Evolutionary conservation across 495 filamentous ascomycete species (phyloP), one percentile per base, ranked within the genome.

Genomic region (Aspergillus wentii): DNA sequence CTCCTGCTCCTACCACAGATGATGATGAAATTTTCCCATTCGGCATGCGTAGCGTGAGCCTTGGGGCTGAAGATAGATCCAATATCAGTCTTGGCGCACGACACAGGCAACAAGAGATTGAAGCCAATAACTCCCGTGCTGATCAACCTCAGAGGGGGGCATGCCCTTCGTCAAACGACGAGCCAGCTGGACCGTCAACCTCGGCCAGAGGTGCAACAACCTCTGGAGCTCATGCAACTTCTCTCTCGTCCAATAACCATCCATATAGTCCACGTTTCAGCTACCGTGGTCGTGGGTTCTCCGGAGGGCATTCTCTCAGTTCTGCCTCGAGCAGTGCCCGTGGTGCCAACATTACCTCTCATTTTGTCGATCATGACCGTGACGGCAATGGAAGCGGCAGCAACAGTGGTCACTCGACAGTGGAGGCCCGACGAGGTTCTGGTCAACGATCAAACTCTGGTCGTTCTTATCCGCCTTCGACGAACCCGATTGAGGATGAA

Each of bases 41-140:
- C 43, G 80, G 74, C 4, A 76, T 85, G 58, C 82, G 86, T 14
- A 88, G 86, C 49, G 70, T 88, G 5, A 91, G 87, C 52, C 62
- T 91, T 3, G 86, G 84, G 2, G 75, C 74, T 1, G 83, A 85
- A 39, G 83, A 85, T 23, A 58, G 76, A 7, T 72, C 78, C 10
- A 73, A 76, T 18, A 68, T 73, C 6, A 78, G 71, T 29, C 59
- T 83, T 1, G 80, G 78, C 46, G 51, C 56, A 17, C n/a, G n/a
- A n/a, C n/a, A n/a, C n/a, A 51, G 83, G 9, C 68, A 79, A 15
- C 71, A 73, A 1, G 69, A 35, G 18, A 25, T 45, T 16, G 53
- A 41, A 15, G 17, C 46, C 11, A 41, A 46, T 27, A n/a, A n/a
- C n/a, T n/a, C n/a, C n/a, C n/a, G n/a, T n/a, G 32, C 44, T 17